Evolutionary conservation across 2,329 filamentous ascomycete genomes (phyloP).

Genomic region (Sporothrix variecibatus): DNA sequence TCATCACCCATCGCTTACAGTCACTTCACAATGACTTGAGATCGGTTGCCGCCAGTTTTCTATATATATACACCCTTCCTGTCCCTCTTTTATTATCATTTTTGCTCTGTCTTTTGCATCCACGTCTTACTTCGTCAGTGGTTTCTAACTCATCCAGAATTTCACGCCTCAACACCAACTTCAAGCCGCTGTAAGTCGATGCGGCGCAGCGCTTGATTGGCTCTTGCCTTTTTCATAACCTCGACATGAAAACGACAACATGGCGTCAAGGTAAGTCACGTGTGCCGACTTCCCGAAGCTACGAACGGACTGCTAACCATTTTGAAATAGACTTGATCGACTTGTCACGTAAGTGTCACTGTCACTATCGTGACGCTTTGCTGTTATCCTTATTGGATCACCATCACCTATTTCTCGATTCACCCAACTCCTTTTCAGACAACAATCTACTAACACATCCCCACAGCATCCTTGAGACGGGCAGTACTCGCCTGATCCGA

Average conservation of each 20-base stretch:
- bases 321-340: constrained; percentile 68
- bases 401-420: neutral
- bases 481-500: constrained; percentile 91
- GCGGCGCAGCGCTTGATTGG: constrained; percentile 24
- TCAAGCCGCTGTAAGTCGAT: constrained; percentile 9
- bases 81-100: neutral
- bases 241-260: constrained; percentile 46
- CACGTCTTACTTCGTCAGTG: neutral
- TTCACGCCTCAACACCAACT: neutral
- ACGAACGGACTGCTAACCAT: constrained; percentile 34
- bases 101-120: neutral
- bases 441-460: neutral
- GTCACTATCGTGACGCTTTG: neutral
- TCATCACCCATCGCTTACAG: neutral
- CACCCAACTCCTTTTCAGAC: neutral
- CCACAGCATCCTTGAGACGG: constrained; percentile 86
- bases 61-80: neutral
- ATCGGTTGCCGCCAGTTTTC: neutral
- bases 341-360: constrained; percentile 74
- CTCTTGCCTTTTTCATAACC: constrained; percentile 22
- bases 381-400: neutral
- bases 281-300: neutral
- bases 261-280: constrained; percentile 56
- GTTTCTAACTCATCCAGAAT: neutral
- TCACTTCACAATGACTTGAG: neutral